These are phyloP conservation scores for Phaeolepiota aurea DNA, from an alignment of 768 basidiomycete species.

Conservation along the genomic window DNA sequence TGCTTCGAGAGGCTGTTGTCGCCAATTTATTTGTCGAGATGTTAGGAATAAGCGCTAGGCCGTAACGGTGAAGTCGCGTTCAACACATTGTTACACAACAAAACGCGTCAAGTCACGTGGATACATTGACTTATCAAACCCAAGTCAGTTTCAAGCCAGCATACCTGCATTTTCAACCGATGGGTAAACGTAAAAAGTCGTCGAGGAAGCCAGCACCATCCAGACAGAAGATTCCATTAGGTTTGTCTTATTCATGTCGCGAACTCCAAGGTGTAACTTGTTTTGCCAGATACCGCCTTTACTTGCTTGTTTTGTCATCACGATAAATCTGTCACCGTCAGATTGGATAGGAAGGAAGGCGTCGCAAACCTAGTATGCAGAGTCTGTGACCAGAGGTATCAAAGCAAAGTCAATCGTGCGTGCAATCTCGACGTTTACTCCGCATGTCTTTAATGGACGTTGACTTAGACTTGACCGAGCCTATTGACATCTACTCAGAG, in stretches of 20 bases:
- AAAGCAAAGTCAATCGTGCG: conserved; percentile 79
- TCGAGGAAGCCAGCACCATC: conserved; percentile 70
- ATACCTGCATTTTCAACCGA: conserved; percentile 15
- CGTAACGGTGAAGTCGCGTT: background rate
- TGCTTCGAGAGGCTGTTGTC: conserved; percentile 6
- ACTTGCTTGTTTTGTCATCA: conserved; percentile 88
- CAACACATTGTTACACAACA: background rate
- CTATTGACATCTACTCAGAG: conserved; percentile 85
- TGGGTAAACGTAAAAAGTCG: conserved; percentile 92
- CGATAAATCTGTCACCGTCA: conserved; percentile 80
- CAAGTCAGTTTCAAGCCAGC: conserved; percentile 1
- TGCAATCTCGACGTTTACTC: conserved; percentile 4
- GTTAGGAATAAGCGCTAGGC: background rate
- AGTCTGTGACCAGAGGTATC: conserved; percentile 81
- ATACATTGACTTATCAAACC: conserved; percentile 4
- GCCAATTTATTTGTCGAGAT: background rate
- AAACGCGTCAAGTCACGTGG: conserved; percentile 26
- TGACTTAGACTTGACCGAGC: conserved; percentile 68
- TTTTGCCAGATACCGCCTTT: conserved; percentile 62
- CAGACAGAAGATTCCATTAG: conserved; percentile 63
- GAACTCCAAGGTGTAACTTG: background rate
- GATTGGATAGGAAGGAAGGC: conserved; percentile 80
- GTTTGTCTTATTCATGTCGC: conserved; percentile 29
- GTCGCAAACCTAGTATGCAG: conserved; percentile 74
- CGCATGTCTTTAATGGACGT: conserved; percentile 6